Base-by-base conservation (phyloP, 495 filamentous ascomycete species). In the Parathielavia hyrcaniae region DNA sequence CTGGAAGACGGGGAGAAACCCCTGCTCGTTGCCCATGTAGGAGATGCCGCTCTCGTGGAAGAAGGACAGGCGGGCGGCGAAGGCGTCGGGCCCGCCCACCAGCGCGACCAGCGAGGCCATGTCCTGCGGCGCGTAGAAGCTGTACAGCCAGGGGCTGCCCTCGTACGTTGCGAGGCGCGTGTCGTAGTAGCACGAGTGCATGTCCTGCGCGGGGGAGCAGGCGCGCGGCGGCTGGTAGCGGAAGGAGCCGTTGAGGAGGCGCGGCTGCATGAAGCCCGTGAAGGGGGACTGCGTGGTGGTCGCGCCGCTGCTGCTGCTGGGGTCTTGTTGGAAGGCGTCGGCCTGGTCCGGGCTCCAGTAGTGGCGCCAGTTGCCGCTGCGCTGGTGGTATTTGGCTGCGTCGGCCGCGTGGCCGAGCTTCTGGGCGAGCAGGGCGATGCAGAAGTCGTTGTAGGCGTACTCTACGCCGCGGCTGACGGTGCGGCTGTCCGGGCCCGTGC, bases 401-500 rank as follows among this genome's bases (percentile, higher is more conserved):
- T 81, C 78, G 0, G 64, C 70, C 16, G 68, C 69, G 48, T 79
- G 76, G 5, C 77, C 79, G 1, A 85, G 73, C 1, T 72, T 77
- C 53, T 73, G 71, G 41, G 83, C 81, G 45, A 86, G 75, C 17
- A 71, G 61, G 14, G 81, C 76, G 22, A 84, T 77, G 50, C 73
- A 69, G 55, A 86, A 90, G 66, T 90, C 86, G 55, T 89, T 79
- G 71, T 88, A 88, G 5, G 85, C 81, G 69, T 90, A 89, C 63
- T 89, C 86, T 14, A 89, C 80, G 0, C 84, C 87, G 1, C 86
- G 74, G 9, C 80, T 84, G 34, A 90, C 75, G 53, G 78, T 80
- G 13, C 86, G 81, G 12, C 80, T 86, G 46, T 77, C 74, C 0
- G 81, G 78, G 0, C 85, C 85, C 13, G 79, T 75, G 19, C 84